phyloP scores from a whole-genome alignment of 1,284 basidiomycete species.

The Ustilago trichophora region DNA sequence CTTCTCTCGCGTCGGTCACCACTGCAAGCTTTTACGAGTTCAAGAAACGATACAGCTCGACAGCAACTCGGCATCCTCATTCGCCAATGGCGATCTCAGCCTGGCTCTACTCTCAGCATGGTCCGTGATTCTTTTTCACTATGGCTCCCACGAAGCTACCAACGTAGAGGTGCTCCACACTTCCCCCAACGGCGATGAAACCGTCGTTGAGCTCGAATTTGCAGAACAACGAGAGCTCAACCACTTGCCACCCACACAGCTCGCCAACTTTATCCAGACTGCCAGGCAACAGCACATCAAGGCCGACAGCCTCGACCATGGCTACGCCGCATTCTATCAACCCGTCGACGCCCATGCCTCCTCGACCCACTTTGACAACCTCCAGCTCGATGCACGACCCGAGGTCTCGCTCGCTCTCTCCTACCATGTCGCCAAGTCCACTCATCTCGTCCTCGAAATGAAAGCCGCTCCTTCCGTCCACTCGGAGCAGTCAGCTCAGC shows the following conservation, averaged over 20 bases:
- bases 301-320: slow-evolving; percentile 13
- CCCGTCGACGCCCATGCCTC: not conserved
- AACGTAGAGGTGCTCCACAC: slow-evolving; percentile 32
- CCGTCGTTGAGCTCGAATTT: slow-evolving; percentile 39
- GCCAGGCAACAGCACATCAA: slow-evolving; percentile 4
- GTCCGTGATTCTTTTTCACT: slow-evolving; percentile 40
- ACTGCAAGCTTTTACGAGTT: slow-evolving; percentile 26
- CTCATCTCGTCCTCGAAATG: slow-evolving; percentile 19
- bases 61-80: not conserved
- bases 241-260: slow-evolving; percentile 5
- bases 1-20: slow-evolving; percentile 30
- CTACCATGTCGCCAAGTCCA: slow-evolving; percentile 1
- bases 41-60: slow-evolving; percentile 12
- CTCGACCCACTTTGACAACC: slow-evolving; percentile 14
- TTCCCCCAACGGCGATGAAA: slow-evolving; percentile 4
- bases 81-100: slow-evolving; percentile 14
- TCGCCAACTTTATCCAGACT: slow-evolving; percentile 8
- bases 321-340: slow-evolving; percentile 35
- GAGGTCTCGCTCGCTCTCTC: slow-evolving; percentile 35
- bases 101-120: slow-evolving; percentile 41
- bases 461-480: slow-evolving; percentile 49
- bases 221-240: slow-evolving; percentile 16
- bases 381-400: slow-evolving; percentile 14
- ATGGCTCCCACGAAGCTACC: slow-evolving; percentile 41
- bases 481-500: slow-evolving; percentile 37